Base-by-base conservation (phyloP, 352 stramenopile species). In the Plasmopara muralis region DNA sequence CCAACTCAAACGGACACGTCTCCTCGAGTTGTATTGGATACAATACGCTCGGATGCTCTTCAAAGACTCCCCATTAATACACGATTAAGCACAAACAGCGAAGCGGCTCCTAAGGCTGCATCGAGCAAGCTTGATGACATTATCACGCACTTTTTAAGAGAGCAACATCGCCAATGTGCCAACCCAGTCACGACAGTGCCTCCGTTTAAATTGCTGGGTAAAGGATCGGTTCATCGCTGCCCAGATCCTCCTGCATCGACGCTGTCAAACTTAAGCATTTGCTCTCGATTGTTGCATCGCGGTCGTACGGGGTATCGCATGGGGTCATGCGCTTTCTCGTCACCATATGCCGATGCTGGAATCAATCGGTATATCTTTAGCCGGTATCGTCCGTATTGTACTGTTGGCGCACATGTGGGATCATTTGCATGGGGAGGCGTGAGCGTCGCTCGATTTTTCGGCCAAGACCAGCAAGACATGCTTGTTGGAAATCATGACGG, bases 181-280 rank as follows among this genome's bases (percentile, higher is more conserved):
- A 91, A 94, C 37, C 86, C 86, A 28, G 78, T 96, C 12, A 87
- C 84, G 13, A 91, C 87, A 1, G 77, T 95, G 1, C 86, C 86
- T 0, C 83, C 84, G 14, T 93, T 96, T 61, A 87, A 89, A 35
- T 50, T 96, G 14, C 47, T 89, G 6, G 77, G 72, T 4, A 64
- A 69, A 33, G 60, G 70, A 16, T 64, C 74, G 1, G 53, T 71
- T 6, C 86, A 96, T 58, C 73, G 68, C 4, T 96, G 86, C 34
- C 85, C 86, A 1, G 83, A 90, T 64, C 74, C 67, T n/a, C 66
- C 65, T 12, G 57, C 60, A 4, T 56, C 72, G 0, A 58, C 66
- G 9, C 68, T 70, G 29, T 76, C 62, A 9, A 83, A 75, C 25
- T 49, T 82, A 5, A 93, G 72, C 45, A 82, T 95, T 18, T 90